These are phyloP conservation scores for Amaranthus hypochondriacus DNA, from an alignment of 148 eudicot species.

Conservation along the genomic window DNA sequence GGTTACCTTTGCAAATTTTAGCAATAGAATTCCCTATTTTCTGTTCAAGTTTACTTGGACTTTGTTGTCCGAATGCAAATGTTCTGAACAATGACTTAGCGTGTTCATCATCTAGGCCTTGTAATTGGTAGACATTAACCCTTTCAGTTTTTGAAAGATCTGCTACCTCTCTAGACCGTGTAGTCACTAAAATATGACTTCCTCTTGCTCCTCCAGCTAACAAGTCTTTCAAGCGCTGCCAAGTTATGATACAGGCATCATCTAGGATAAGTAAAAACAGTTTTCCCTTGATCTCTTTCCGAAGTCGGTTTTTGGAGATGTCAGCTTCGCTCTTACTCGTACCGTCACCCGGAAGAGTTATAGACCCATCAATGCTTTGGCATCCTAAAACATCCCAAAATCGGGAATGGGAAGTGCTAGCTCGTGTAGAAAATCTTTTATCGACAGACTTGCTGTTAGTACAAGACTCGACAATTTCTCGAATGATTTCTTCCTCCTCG, in stretches of 20 bases:
- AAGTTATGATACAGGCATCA: slow-evolving; percentile 15
- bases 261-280: slow-evolving; percentile 27
- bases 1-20: slow-evolving; percentile 14
- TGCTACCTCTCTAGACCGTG: slow-evolving; percentile 1
- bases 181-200: slow-evolving; percentile 24
- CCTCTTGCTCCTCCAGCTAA: slow-evolving; percentile 21
- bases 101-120: background rate
- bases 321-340: background rate
- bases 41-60: background rate
- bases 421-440: background rate
- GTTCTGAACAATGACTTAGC: slow-evolving; percentile 14
- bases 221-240: slow-evolving; percentile 18
- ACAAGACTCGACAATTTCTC: slow-evolving; percentile 20
- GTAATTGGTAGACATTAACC: background rate
- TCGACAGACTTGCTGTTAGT: slow-evolving; percentile 14
- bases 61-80: slow-evolving; percentile 3
- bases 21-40: slow-evolving; percentile 13
- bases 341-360: background rate
- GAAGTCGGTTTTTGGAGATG: slow-evolving; percentile 12
- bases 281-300: slow-evolving; percentile 24
- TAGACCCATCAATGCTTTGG: slow-evolving; percentile 1
- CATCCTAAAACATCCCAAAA: slow-evolving; percentile 23
- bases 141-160: background rate
- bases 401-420: background rate
- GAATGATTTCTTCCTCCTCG: slow-evolving; percentile 21